Evolutionary conservation across 345 rosid genomes (phyloP), one percentile per base, ranked within the genome.

Genomic region (Erysimum cheiranthoides): DNA sequence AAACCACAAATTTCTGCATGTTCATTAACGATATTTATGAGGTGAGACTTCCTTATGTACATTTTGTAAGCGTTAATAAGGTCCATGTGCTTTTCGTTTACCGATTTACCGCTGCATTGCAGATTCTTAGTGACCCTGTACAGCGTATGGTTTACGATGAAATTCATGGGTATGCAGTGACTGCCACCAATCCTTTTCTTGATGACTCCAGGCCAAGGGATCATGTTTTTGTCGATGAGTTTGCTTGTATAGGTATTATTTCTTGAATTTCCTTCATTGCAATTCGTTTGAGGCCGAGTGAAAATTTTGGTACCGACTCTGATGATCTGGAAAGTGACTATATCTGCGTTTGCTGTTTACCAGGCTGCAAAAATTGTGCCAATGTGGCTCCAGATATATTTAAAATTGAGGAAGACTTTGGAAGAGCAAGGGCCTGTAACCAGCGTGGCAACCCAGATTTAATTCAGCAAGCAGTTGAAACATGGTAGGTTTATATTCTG

Each of bases 91-190:
- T 25, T 58, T 42, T 34, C 6, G 30, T 70, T 21, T 42, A 62
- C 43, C 9, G 52, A 3, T 43, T 5, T 21, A 65, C 11, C 5
- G 18, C 77, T 82, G 74, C 75, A 45, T 53, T 82, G 82, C 84
- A 94, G 97, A 88, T 95, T 83, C 97, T 95, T 5, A 92, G 99
- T 82, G 97, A 95, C 61, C 97, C 99, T 6, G 83, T 90, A 56
- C 97, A 95, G 76, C 91, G 97, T 32, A 92, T 92, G 93, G 86
- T 92, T 49, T 95, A 95, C 58, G 99, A 95, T 82, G 99, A 95
- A 79, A 95, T 95, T 65, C 97, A 95, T 69, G 99, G 99, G 10
- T 92, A 90, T 77, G 76, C 97, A 11, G 75, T 89, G 73, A 90
- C 93, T 8, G 95, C 96, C 3, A 78, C 70, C 70, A 95, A 95